phyloP scores from a whole-genome alignment of 352 stramenopile species.

The Globisporangium emineosum region DNA sequence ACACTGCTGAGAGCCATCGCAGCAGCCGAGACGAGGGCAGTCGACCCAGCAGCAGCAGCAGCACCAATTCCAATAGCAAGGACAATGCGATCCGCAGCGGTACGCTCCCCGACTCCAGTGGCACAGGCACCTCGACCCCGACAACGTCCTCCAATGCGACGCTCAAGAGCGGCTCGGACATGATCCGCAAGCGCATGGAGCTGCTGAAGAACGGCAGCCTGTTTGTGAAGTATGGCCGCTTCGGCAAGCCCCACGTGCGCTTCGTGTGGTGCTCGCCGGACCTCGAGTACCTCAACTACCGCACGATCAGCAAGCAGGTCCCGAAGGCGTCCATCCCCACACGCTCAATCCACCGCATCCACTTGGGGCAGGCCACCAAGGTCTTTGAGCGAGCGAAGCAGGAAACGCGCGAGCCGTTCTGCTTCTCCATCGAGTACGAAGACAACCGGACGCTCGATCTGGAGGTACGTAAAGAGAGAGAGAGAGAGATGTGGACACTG shows the following conservation, averaged over 20 bases:
- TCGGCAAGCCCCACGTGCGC: conserved; percentile 67
- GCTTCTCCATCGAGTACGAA: conserved; percentile 79
- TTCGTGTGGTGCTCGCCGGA: conserved; percentile 80
- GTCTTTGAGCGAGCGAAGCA: conserved; percentile 69
- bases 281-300: conserved; percentile 76
- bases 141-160: neutral
- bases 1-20: neutral
- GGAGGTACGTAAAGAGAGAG: conserved; percentile 40
- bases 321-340: conserved; percentile 65
- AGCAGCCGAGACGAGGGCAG: conserved; percentile 10
- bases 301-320: conserved; percentile 37
- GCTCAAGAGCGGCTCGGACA: conserved; percentile 39
- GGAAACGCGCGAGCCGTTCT: conserved; percentile 44
- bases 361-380: conserved; percentile 47
- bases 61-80: conserved; percentile 9
- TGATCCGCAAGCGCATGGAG: conserved; percentile 67
- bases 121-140: conserved; percentile 4
- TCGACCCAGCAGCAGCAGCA: neutral
- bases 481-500: neutral
- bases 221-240: conserved; percentile 80
- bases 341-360: conserved; percentile 36
- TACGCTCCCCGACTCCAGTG: conserved; percentile 1
- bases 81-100: conserved; percentile 9
- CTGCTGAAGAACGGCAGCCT: conserved; percentile 66
- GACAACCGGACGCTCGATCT: conserved; percentile 69